phyloP scores from a whole-genome alignment of 2,329 filamentous ascomycete species.

The Clarireedia homoeocarpa region DNA sequence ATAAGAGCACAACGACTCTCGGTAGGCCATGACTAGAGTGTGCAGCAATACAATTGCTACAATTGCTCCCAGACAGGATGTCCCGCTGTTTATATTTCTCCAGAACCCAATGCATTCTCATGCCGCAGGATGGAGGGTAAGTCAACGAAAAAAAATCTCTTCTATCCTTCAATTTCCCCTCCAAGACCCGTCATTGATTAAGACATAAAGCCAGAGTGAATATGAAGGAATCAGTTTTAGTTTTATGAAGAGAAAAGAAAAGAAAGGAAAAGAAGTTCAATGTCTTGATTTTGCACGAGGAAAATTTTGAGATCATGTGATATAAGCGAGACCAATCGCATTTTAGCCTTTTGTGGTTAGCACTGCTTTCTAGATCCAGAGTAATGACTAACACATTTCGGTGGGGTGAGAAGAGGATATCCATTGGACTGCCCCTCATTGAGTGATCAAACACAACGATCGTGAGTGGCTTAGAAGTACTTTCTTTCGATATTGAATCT shows the following conservation, averaged over 20 bases:
- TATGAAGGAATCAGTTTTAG: constrained; percentile 44
- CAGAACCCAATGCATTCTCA: constrained; percentile 29
- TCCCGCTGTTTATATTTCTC: constrained; percentile 26
- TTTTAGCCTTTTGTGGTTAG: too few species aligned
- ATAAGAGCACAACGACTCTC: not conserved
- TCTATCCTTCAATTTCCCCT: constrained; percentile 66
- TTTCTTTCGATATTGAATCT: not conserved
- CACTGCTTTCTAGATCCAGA: too few species aligned
- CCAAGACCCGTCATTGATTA: constrained; percentile 49
- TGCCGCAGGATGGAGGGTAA: constrained; percentile 49
- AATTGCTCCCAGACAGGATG: constrained; percentile 8
- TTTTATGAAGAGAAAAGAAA: constrained; percentile 35
- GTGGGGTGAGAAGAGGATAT: too few species aligned
- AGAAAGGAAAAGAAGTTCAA: not conserved
- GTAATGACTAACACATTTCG: too few species aligned
- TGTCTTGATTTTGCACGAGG: not conserved
- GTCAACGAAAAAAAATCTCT: constrained; percentile 39
- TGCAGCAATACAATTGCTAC: not conserved
- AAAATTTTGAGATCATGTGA: not conserved
- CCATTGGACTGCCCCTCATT: not conserved
- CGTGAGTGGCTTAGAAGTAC: not conserved
- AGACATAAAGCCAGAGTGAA: constrained; percentile 57
- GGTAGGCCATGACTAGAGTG: not conserved
- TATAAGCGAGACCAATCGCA: not conserved
- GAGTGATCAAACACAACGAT: not conserved